Conservation (phyloP, 2,329 filamentous ascomycete genomes). For the Epichloe coenophiala region DNA sequence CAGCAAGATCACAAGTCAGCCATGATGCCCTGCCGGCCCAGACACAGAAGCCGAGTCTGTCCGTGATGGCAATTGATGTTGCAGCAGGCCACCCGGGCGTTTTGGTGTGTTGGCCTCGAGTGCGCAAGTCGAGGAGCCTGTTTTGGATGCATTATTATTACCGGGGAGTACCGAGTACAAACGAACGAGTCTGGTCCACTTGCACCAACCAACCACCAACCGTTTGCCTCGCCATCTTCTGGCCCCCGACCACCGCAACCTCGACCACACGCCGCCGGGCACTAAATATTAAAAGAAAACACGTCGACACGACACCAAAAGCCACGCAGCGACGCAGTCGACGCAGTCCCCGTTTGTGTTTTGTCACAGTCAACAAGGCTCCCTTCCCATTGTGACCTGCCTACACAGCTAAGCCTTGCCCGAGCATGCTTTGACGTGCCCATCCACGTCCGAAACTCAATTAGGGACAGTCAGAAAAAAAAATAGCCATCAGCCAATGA, state of each 20-base stretch:
- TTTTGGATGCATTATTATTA: neutral
- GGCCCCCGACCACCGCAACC: too few species aligned
- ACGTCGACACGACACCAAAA: too few species aligned
- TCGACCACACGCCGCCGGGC: too few species aligned
- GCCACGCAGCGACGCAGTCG: too few species aligned
- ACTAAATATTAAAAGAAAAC: too few species aligned
- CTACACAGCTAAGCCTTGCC: neutral
- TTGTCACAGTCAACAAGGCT: neutral
- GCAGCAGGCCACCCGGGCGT: conserved; percentile 7
- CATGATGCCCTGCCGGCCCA: conserved; percentile 6
- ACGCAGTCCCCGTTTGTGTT: too few species aligned
- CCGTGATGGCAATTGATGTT: conserved; percentile 11
- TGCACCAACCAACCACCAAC: too few species aligned
- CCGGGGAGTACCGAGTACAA: too few species aligned
- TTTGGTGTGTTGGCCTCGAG: conserved; percentile 3
- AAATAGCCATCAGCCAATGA: neutral
- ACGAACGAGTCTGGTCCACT: too few species aligned
- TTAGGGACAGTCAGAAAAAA: neutral
- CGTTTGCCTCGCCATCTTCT: too few species aligned
- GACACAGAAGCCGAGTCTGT: conserved; percentile 4
- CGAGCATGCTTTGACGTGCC: neutral
- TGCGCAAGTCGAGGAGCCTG: neutral
- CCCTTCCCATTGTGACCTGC: neutral
- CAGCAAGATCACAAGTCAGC: conserved; percentile 1
- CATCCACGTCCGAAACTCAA: neutral